Percentiles rank a stretch among this genome's conserved stretches.
phyloP scores from a whole-genome alignment of 768 basidiomycete genomes.

The Amanita pallidorosea region DNA sequence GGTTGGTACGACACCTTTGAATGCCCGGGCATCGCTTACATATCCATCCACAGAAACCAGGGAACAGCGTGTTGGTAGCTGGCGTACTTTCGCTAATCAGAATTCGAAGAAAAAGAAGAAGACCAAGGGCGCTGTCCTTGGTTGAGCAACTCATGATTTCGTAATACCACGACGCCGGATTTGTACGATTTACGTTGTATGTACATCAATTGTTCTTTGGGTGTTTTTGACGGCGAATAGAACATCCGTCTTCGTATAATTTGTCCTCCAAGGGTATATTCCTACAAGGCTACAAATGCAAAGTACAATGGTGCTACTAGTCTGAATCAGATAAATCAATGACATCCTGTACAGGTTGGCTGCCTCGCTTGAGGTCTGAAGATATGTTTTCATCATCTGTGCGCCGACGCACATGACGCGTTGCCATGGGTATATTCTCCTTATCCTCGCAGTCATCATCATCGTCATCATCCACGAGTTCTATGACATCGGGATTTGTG shows the following conservation, averaged over 20 bases:
- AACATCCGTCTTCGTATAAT: slow-evolving; percentile 3
- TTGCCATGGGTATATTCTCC: slow-evolving; percentile 6
- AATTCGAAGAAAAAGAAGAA: slow-evolving; percentile 80
- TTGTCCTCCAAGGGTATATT: slow-evolving; percentile 2
- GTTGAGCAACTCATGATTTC: slow-evolving; percentile 26
- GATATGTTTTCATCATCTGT: background rate
- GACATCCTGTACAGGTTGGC: slow-evolving; percentile 24
- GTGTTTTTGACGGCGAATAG: slow-evolving; percentile 6
- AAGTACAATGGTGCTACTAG: slow-evolving; percentile 8
- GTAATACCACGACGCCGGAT: slow-evolving; percentile 5
- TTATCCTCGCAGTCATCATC: slow-evolving; percentile 5
- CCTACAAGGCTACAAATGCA: background rate
- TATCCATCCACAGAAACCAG: slow-evolving; percentile 41
- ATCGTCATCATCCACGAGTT: slow-evolving; percentile 1
- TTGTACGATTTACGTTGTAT: slow-evolving; percentile 6
- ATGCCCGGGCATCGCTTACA: background rate
- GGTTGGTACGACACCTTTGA: slow-evolving; percentile 33
- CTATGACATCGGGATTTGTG: slow-evolving; percentile 3
- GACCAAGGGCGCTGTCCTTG: slow-evolving; percentile 53
- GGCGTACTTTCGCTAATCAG: slow-evolving; percentile 61
- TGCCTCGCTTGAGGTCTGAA: background rate
- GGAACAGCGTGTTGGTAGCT: slow-evolving; percentile 77
- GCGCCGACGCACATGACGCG: slow-evolving; percentile 5
- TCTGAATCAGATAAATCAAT: slow-evolving; percentile 52
- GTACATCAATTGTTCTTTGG: slow-evolving; percentile 8